A percentile compares a stretch with the other conserved stretches of the same genome.
These are phyloP conservation scores for Beauveria rudraprayagi DNA, from an alignment of 2,329 filamentous ascomycete species.

Conservation along the genomic window DNA sequence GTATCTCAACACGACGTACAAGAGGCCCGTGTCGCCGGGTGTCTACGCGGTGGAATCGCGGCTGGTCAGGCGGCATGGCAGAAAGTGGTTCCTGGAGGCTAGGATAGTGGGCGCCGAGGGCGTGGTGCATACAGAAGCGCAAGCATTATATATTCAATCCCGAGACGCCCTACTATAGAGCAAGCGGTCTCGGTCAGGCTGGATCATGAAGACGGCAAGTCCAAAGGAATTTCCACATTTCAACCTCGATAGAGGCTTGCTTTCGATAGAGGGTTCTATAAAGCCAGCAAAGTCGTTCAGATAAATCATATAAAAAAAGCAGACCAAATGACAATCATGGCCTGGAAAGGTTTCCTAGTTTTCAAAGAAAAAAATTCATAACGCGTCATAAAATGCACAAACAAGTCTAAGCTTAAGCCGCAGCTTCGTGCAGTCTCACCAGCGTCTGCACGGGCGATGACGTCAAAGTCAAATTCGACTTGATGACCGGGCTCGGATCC, in stretches of 20 bases:
- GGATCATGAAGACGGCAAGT: too few species aligned
- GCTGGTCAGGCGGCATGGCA: background rate
- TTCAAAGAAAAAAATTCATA: background rate
- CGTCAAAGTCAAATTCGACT: background rate
- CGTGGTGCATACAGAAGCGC: background rate
- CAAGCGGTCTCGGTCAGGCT: background rate
- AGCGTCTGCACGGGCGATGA: background rate
- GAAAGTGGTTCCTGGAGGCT: background rate
- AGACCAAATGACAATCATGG: background rate
- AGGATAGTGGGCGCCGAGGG: background rate
- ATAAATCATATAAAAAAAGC: background rate
- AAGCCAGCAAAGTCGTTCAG: too few species aligned
- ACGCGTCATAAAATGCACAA: background rate
- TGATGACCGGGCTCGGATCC: background rate
- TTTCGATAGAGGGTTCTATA: too few species aligned
- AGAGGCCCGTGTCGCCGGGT: background rate
- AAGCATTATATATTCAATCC: conserved; percentile 3
- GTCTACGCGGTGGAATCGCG: conserved; percentile 3
- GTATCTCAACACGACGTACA: conserved; percentile 3
- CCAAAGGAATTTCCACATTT: too few species aligned
- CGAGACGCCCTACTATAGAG: background rate
- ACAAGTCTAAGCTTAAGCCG: background rate
- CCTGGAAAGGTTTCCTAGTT: background rate
- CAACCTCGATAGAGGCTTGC: too few species aligned
- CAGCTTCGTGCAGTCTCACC: conserved; percentile 3